phyloP scores from a whole-genome alignment of 257 asterid genomes.

The Lavandula angustifolia region DNA sequence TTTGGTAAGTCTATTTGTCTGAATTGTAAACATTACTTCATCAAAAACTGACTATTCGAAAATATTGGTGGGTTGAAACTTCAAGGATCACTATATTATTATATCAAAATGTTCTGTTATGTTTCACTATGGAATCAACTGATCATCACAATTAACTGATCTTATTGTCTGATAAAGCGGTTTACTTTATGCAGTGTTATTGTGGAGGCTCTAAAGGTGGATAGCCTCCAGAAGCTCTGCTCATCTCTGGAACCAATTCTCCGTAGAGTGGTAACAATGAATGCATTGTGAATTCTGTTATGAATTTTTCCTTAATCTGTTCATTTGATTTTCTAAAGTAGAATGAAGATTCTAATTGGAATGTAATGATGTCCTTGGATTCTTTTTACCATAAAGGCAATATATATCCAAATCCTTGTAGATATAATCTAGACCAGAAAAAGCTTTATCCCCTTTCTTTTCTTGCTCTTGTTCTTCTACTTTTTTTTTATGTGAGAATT shows the following conservation, averaged over 20 bases:
- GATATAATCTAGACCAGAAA: not conserved
- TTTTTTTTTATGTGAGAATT: not conserved
- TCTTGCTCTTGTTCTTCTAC: not conserved
- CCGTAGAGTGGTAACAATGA: slow-evolving; percentile 75
- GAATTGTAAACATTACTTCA: not conserved
- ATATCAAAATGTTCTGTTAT: not conserved
- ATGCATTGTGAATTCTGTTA: slow-evolving; percentile 17
- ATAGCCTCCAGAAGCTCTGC: slow-evolving; percentile 85
- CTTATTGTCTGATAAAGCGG: slow-evolving; percentile 8
- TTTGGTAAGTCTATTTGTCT: slow-evolving; percentile 6
- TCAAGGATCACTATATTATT: not conserved
- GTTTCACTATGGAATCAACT: not conserved
- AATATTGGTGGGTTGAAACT: slow-evolving; percentile 13
- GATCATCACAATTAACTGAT: not conserved
- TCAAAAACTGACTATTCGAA: slow-evolving; percentile 15
- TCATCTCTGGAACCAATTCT: slow-evolving; percentile 87
- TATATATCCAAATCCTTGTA: slow-evolving; percentile 8
- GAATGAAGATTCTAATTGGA: slow-evolving; percentile 7
- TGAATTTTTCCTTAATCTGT: slow-evolving; percentile 1
- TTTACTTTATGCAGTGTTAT: slow-evolving; percentile 60
- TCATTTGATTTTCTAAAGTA: slow-evolving; percentile 21
- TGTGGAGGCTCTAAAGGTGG: slow-evolving; percentile 86
- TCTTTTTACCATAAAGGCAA: not conserved
- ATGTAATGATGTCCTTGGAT: not conserved
- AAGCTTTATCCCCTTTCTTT: not conserved